These are phyloP conservation scores for Fraxinus dipetala DNA, from an alignment of 305 asterid genomes.

Conservation along the genomic window DNA sequence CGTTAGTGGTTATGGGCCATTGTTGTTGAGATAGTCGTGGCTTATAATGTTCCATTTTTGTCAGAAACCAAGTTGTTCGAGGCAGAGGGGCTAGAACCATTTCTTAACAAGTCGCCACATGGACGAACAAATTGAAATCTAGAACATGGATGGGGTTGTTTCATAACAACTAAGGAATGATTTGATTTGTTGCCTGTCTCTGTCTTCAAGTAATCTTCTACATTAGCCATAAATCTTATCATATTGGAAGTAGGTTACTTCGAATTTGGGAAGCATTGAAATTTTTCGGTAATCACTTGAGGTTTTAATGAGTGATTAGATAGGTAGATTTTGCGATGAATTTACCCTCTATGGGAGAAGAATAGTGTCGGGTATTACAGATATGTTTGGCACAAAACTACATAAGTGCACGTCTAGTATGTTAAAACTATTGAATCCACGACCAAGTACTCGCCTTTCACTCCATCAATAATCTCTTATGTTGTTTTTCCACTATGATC, in stretches of 20 bases:
- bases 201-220: neutral
- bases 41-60: constrained; percentile 9
- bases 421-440: too few species aligned
- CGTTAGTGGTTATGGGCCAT: constrained; percentile 40
- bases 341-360: neutral
- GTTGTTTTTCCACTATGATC: too few species aligned
- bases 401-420: too few species aligned
- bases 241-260: constrained; percentile 18
- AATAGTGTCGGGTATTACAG: neutral
- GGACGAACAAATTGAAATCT: constrained; percentile 15
- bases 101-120: constrained; percentile 40
- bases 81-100: constrained; percentile 23
- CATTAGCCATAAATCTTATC: neutral
- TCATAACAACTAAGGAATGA: neutral
- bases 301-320: neutral
- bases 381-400: neutral
- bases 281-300: neutral
- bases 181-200: neutral
- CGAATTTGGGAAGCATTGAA: constrained; percentile 9
- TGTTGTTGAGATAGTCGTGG: neutral
- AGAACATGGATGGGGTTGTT: neutral
- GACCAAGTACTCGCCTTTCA: too few species aligned
- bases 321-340: neutral
- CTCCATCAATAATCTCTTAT: too few species aligned
- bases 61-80: constrained; percentile 23